phyloP scores from a whole-genome alignment of 305 asterid species.

The Fraxinus albicans region DNA sequence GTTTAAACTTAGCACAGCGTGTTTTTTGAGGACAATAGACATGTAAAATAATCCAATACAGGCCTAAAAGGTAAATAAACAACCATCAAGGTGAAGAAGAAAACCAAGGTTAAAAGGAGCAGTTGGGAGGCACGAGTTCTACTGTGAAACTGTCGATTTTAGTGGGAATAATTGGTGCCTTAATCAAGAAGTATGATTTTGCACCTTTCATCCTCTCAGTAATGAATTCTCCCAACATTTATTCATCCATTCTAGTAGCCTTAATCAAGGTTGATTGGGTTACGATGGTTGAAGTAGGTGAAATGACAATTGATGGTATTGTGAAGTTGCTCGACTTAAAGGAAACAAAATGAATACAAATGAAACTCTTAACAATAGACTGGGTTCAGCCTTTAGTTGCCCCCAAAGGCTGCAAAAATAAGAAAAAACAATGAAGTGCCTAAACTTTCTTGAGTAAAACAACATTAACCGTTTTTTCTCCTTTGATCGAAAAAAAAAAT shows the following conservation, averaged over 20 bases:
- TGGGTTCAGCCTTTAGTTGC: background rate
- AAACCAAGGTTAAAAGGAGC: background rate
- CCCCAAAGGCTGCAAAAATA: background rate
- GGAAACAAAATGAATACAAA: background rate
- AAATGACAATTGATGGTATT: background rate
- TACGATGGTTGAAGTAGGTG: background rate
- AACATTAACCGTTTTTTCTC: background rate
- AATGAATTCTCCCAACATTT: background rate
- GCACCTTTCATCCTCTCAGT: background rate
- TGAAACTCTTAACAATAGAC: background rate
- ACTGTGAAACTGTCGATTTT: background rate
- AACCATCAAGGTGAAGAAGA: background rate
- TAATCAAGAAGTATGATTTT: background rate
- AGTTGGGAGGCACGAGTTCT: background rate
- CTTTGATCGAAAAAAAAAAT: background rate
- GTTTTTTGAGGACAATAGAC: background rate
- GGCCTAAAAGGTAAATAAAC: background rate
- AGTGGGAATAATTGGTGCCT: background rate
- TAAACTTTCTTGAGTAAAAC: background rate
- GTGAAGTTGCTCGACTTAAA: background rate
- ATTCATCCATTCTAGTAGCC: background rate
- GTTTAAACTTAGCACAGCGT: background rate
- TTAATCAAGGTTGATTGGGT: background rate
- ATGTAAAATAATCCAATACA: background rate
- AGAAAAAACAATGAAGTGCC: background rate